Evolutionary conservation across 176 grass and related monocot genomes (phyloP), one percentile per base, ranked within the genome.

Genomic region (bread wheat (Triticum aestivum)): DNA sequence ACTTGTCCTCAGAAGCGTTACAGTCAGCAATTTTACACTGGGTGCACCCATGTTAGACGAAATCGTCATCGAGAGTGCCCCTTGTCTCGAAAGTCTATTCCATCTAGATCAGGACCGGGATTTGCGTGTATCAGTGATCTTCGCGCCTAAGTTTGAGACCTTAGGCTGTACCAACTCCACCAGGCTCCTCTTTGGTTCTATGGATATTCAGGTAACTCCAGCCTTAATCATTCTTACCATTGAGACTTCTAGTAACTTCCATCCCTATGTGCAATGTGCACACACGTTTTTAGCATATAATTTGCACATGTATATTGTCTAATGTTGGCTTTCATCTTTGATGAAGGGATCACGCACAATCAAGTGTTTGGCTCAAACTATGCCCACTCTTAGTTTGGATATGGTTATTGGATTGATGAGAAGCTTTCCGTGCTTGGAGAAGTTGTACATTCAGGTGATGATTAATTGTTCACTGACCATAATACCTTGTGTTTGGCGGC

Each of bases 361-460:
- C 34, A 63, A 79, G 77, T 63, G 39, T 61, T 41, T 79, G 8
- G 56, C 11, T 63, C 34, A 63, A 12, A 1, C 0, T 9, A 24
- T 79, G 34, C 2, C 14, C 24, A 8, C 8, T 23, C 77, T 79
- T 63, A 63, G 59, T 41, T n/a, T 79, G 77, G 56, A 41, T 41
- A 41, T 13, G 11, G 56, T 63, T 27, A 26, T 79, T 63, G 35
- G 15, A 23, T 63, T 26, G 58, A 41, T 79, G 33, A 79, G 56
- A 63, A 63, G 58, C 21, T 79, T 79, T 79, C 77, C 58, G 11
- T 63, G 33, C 77, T 42, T 79, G 3, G 77, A 79, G 12, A 63
- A 79, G 35, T 23, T 79, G 8, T 27, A 79, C 77, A 41, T 79
- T 14, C 21, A 41, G 56, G 77, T 79, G 12, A 14, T 10, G 2